These are phyloP conservation scores for Vitis hybrid DNA, from an alignment of 177 flowering plant species.

Conservation along the genomic window DNA sequence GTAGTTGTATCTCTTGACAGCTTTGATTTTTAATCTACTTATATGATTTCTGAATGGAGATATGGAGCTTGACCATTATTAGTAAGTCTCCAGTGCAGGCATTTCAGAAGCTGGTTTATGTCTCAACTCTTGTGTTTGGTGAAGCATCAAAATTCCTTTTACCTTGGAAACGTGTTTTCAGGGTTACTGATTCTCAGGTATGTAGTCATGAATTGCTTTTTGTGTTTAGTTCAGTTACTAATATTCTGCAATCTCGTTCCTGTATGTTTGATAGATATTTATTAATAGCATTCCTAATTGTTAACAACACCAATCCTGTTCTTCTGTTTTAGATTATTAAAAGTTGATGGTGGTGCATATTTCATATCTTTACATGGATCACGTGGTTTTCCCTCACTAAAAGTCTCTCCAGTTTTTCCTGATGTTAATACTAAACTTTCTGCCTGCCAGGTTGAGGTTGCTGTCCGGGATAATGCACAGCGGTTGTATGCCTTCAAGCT, in stretches of 20 bases:
- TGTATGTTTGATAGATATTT: neutral
- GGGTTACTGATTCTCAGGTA: slow-evolving; percentile 96
- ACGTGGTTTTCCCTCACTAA: neutral
- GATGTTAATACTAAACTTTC: neutral
- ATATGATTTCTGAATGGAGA: neutral
- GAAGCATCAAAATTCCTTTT: slow-evolving; percentile 92
- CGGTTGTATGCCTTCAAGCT: slow-evolving; percentile 66
- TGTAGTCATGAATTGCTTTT: neutral
- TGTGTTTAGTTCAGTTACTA: neutral
- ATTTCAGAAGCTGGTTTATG: slow-evolving; percentile 96
- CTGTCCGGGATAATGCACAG: slow-evolving; percentile 93
- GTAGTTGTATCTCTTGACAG: neutral
- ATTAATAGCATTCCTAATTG: neutral
- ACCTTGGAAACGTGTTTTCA: slow-evolving; percentile 99
- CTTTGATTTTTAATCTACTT: neutral
- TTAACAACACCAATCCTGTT: neutral
- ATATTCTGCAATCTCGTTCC: neutral
- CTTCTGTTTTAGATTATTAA: neutral
- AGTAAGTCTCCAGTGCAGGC: slow-evolving; percentile 85
- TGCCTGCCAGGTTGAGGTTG: slow-evolving; percentile 79
- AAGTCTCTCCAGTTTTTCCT: neutral
- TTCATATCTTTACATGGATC: neutral
- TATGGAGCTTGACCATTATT: slow-evolving; percentile 52
- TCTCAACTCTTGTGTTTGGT: slow-evolving; percentile 93
- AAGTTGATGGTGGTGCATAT: neutral